Base-by-base conservation (phyloP, 352 stramenopile genomes). In the Pythium monospermum region DNA sequence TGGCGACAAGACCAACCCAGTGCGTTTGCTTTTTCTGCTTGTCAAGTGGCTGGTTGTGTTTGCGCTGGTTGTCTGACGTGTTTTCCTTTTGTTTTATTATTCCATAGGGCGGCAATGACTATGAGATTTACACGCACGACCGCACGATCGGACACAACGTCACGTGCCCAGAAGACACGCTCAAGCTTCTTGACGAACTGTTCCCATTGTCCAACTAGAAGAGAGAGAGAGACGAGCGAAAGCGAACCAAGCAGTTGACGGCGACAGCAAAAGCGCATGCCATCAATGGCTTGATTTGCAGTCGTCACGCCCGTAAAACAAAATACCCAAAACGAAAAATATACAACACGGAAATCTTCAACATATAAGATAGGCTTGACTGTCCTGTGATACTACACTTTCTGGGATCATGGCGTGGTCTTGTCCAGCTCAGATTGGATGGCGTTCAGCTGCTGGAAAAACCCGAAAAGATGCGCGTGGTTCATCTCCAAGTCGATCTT, bases 1-100 rank as follows among this genome's bases (percentile, higher is more conserved):
- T 68, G 97, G 97, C 44, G 97, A 99, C 85, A 99, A 99, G 77
- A 99, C 96, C 16, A 95, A 98, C 76, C 71, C 96, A 66, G 56
- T 61, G 33, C 44, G 53, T 45, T 35, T 5, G 33, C 7, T 21
- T 30, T 19, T 28, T 11, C 28, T 30, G 22, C n/a, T 13, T 27
- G 10, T 27, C 21, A 6, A n/a, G 6, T 46, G 13, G 8, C 21
- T 38, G 13, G 19, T 18, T 27, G 44, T 7, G 16, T 26, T 18
- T 43, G 18, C 28, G 19, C 22, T 37, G 5, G 33, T 21, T 44
- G 6, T 44, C n/a, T 59, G 27, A n/a, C n/a, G n/a, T n/a, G n/a
- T n/a, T n/a, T n/a, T n/a, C n/a, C n/a, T n/a, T n/a, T n/a, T n/a
- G n/a, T n/a, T n/a, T n/a, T n/a, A n/a, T n/a, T n/a, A n/a, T 49